These are phyloP conservation scores for Paratinospora sagittata DNA, from an alignment of 164 flowering plant species.

Conservation along the genomic window DNA sequence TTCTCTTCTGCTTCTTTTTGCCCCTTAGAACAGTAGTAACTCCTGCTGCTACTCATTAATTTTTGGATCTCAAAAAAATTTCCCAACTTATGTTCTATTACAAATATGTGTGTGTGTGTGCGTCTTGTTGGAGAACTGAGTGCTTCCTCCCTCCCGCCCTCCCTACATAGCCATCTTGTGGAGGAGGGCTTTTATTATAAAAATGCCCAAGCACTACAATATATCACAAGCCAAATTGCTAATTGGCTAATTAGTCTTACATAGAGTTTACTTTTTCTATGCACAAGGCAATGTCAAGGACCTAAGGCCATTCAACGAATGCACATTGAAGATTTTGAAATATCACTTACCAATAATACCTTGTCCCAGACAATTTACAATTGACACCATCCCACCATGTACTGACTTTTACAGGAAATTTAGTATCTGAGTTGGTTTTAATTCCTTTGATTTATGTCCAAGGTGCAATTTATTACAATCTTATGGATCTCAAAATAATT, in stretches of 20 bases:
- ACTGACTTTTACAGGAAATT: background rate
- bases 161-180: no score
- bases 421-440: no score
- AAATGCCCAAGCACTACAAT: no score
- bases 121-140: no score
- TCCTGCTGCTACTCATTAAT: background rate
- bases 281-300: no score
- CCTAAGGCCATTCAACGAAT: no score
- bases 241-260: no score
- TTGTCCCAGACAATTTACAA: background rate
- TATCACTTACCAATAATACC: background rate
- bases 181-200: no score
- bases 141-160: no score
- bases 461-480: background rate
- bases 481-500: background rate
- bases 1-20: background rate
- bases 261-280: no score
- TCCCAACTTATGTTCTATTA: background rate
- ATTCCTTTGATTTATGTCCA: no score
- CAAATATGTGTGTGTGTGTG: background rate
- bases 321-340: background rate
- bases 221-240: no score
- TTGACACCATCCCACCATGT: background rate
- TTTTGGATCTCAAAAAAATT: background rate
- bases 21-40: background rate